Evolutionary conservation across 495 filamentous ascomycete genomes (phyloP), one percentile per base, ranked within the genome.

Genomic region (Penicillium coprophilum): DNA sequence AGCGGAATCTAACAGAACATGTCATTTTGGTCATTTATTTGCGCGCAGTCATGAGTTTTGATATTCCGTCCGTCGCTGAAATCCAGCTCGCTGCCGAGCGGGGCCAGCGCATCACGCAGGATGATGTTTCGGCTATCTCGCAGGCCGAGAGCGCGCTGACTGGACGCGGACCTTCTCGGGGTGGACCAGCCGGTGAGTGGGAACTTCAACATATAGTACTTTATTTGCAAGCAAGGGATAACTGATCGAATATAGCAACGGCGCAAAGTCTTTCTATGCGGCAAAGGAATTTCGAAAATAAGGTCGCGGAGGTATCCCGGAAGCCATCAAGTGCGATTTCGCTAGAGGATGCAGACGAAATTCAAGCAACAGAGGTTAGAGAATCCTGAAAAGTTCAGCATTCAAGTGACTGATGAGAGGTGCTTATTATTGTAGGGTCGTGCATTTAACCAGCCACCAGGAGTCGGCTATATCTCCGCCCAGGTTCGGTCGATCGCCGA

Each of bases 141-240:
- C 70, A 73, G n/a, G 68, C 63, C 1, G 71, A 76, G 46, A 69
- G 66, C 31, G 60, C 65, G n/a, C 48, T 73, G 52, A 73, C 68
- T 0, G 77, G 79, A 15, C 73, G 74, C 2, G 76, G 78, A 11
- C 76, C 79, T 17, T 78, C 83, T 24, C 82, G 82, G 47, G 84
- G 84, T 49, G 83, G 83, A 13, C 77, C 83, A 36, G 75, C 76
- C 10, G 76, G 77, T 55, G 60, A 71, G 38, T 78, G 68, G 38
- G 6, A 23, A 19, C n/a, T 20, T 43, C 31, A 21, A 34, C 23
- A 4, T 24, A 10, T 19, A n/a, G n/a, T n/a, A n/a, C n/a, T 17
- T 7, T 9, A 17, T 38, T n/a, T 55, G 9, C 13, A 23, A 21
- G 21, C 4, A 13, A 13, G 6, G 3, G 11, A 31, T 20, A 15